Percentiles rank a stretch among this genome's conserved stretches.
Evolutionary conservation across 2,329 filamentous ascomycete genomes (phyloP).

Genomic region (Saccharata proteae): DNA sequence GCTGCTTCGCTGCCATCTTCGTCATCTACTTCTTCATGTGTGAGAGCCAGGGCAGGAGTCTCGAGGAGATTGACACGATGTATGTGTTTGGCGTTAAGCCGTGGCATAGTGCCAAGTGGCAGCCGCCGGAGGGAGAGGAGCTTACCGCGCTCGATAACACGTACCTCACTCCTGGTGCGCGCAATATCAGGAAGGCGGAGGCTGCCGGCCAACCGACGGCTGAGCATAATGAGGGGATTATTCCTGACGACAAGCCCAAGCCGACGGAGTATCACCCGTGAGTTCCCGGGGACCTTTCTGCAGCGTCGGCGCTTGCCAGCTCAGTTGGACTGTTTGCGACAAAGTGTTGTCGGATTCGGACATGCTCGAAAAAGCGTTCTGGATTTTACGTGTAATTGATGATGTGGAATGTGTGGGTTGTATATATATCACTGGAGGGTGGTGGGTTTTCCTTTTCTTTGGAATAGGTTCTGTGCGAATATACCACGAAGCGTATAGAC

Average conservation of each 20-base stretch:
- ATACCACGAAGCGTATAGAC: background rate
- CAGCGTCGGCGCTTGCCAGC: too few relatives aligned
- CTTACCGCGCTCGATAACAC: constrained; percentile 21
- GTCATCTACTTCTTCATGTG: constrained; percentile 29
- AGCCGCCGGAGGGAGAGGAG: constrained; percentile 21
- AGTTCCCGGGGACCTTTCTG: too few relatives aligned
- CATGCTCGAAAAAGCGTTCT: too few relatives aligned
- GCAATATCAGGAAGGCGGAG: constrained; percentile 23
- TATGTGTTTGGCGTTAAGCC: constrained; percentile 51
- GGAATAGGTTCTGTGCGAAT: background rate
- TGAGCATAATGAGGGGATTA: constrained; percentile 1
- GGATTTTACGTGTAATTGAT: too few relatives aligned
- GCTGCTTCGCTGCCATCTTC: constrained; percentile 19
- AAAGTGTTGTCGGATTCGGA: too few relatives aligned
- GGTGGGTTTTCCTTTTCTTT: background rate
- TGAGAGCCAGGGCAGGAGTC: constrained; percentile 23
- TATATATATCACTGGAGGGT: background rate
- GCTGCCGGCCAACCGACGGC: constrained; percentile 10
- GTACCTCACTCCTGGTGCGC: constrained; percentile 21
- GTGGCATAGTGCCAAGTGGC: constrained; percentile 45
- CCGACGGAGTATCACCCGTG: background rate
- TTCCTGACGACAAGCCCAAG: background rate
- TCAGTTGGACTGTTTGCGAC: too few relatives aligned
- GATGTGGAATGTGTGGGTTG: background rate
- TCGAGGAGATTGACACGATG: constrained; percentile 37